Evolutionary conservation across 108 stramenopile genomes (phyloP).

Genomic region (Mayamaea pseudoterrestris): DNA sequence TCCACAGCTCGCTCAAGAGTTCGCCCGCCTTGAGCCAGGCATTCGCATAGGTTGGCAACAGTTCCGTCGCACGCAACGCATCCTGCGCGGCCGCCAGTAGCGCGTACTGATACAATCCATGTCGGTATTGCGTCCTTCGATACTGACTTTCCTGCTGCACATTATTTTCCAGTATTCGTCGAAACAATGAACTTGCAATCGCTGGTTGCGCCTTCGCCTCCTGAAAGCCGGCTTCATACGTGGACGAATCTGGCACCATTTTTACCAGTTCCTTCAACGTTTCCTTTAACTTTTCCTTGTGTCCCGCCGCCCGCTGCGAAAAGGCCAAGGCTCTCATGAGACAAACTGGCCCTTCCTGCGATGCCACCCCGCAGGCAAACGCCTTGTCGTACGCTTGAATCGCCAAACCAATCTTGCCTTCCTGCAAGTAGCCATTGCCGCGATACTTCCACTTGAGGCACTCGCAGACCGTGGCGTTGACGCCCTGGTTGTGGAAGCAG

Average conservation of each 20-base stretch:
- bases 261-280: conserved; percentile 31
- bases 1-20: conserved; percentile 49
- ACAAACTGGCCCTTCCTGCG: conserved; percentile 43
- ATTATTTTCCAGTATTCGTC: conserved; percentile 26
- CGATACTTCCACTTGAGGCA: conserved; percentile 64
- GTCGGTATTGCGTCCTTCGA: conserved; percentile 49
- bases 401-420: conserved; percentile 36
- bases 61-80: conserved; percentile 49
- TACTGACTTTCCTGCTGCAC: conserved; percentile 35
- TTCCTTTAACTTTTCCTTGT: conserved; percentile 28
- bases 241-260: conserved; percentile 26
- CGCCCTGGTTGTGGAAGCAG: conserved; percentile 11
- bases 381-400: conserved; percentile 58
- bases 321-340: conserved; percentile 58
- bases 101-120: conserved; percentile 72
- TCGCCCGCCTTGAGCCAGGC: conserved; percentile 61
- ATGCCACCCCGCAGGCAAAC: conserved; percentile 10
- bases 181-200: conserved; percentile 28
- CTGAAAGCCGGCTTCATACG: conserved; percentile 31
- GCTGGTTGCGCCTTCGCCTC: conserved; percentile 21
- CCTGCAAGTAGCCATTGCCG: conserved; percentile 59
- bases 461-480: conserved; percentile 43
- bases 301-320: conserved; percentile 36
- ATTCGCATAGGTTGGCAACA: conserved; percentile 36
- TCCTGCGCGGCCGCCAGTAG: conserved; percentile 63